These are phyloP conservation scores for Neonectria punicea DNA, from an alignment of 2,329 filamentous ascomycete genomes.

Conservation along the genomic window DNA sequence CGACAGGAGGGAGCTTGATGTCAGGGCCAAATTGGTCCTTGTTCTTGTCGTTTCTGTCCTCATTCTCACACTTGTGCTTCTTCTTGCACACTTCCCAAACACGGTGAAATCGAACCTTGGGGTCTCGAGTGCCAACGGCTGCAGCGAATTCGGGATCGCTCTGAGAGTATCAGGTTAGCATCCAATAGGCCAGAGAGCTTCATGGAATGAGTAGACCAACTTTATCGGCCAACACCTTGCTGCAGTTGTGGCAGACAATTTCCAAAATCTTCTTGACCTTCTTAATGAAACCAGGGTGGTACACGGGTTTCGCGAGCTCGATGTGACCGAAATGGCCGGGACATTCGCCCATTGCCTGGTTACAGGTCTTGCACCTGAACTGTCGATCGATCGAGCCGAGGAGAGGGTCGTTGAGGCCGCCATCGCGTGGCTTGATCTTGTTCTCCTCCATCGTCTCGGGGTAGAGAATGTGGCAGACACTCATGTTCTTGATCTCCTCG, in stretches of 20 bases:
- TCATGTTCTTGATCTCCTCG: slow-evolving; percentile 99
- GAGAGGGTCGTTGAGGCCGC: slow-evolving; percentile 93
- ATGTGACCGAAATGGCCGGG: slow-evolving; percentile 99
- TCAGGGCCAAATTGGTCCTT: slow-evolving; percentile 74
- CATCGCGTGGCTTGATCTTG: slow-evolving; percentile 87
- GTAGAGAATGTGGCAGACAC: slow-evolving; percentile 93
- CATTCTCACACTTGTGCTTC: slow-evolving; percentile 85
- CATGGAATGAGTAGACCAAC: slow-evolving; percentile 78
- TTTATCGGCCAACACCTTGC: slow-evolving; percentile 96
- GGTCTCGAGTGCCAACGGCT: slow-evolving; percentile 86
- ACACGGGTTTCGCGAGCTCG: slow-evolving; percentile 95
- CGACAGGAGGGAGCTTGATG: slow-evolving; percentile 61
- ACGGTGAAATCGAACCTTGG: slow-evolving; percentile 91
- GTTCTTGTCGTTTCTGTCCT: slow-evolving; percentile 74
- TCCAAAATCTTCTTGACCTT: slow-evolving; percentile 99
- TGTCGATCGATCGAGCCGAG: slow-evolving; percentile 96
- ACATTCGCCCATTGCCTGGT: slow-evolving; percentile 94
- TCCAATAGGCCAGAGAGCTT: slow-evolving; percentile 64
- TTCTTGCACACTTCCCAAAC: slow-evolving; percentile 94
- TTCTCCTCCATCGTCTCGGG: slow-evolving; percentile 99
- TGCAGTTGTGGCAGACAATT: slow-evolving; percentile 99
- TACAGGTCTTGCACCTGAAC: slow-evolving; percentile 95
- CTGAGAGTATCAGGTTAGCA: slow-evolving; percentile 74
- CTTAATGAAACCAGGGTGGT: slow-evolving; percentile 93
- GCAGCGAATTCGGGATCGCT: slow-evolving; percentile 84